phyloP scores from a whole-genome alignment of 352 stramenopile species.

The Thraustotheca clavata region DNA sequence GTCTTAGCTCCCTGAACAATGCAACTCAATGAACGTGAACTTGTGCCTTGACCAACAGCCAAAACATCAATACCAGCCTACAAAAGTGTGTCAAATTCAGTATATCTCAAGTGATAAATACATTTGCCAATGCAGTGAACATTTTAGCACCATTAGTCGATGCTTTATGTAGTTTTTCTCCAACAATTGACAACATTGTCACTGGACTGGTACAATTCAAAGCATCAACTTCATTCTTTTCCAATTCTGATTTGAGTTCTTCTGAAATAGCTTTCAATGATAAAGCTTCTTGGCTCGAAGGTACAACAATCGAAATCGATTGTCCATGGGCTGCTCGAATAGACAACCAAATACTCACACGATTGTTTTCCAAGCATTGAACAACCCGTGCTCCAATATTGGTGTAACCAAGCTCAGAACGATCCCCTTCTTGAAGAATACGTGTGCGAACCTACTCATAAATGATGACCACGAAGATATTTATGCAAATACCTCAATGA shows the following conservation, averaged over 20 bases:
- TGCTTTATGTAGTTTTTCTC: constrained; percentile 63
- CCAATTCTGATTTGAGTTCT: constrained; percentile 49
- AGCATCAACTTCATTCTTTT: constrained; percentile 62
- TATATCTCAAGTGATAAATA: neutral
- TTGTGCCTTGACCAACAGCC: constrained; percentile 66
- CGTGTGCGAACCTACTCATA: constrained; percentile 39
- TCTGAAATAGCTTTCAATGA: constrained; percentile 34
- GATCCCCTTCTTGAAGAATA: constrained; percentile 53
- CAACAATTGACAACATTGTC: constrained; percentile 79
- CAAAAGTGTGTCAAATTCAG: neutral
- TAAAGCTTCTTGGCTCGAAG: constrained; percentile 30
- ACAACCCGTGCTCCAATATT: constrained; percentile 71
- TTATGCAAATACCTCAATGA: constrained; percentile 42
- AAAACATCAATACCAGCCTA: constrained; percentile 54
- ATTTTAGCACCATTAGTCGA: constrained; percentile 69
- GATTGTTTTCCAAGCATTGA: constrained; percentile 49
- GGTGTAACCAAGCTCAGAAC: constrained; percentile 38
- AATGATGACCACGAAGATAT: too few relatives aligned
- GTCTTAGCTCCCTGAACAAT: constrained; percentile 59
- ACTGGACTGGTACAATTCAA: constrained; percentile 59
- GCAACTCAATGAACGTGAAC: constrained; percentile 67
- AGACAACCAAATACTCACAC: constrained; percentile 68
- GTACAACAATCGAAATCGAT: constrained; percentile 68
- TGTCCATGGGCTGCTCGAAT: constrained; percentile 77
- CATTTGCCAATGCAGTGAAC: constrained; percentile 56